Evolutionary conservation across 2,329 filamentous ascomycete genomes (phyloP).

Genomic region (Trichoderma simmonsii): DNA sequence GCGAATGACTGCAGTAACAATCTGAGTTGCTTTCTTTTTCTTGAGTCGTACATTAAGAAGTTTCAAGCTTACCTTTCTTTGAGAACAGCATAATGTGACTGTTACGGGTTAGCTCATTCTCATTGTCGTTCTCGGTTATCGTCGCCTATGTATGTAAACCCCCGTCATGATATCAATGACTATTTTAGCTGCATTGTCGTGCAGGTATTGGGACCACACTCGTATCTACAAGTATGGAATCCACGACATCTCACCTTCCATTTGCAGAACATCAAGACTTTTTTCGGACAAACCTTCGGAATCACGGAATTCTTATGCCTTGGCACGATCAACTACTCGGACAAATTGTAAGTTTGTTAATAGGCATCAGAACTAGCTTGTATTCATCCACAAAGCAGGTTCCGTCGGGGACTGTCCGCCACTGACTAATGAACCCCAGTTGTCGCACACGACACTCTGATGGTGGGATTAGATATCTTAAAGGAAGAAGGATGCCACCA

Average conservation of each 20-base stretch:
- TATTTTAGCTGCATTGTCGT: neutral
- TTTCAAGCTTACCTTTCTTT: neutral
- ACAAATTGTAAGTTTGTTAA: neutral
- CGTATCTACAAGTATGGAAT: neutral
- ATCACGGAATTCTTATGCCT: neutral
- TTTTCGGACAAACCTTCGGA: neutral
- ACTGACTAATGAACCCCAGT: neutral
- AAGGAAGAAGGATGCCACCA: neutral
- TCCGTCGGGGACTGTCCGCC: neutral
- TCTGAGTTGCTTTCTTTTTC: neutral
- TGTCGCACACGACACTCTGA: too few relatives aligned
- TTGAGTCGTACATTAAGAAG: neutral
- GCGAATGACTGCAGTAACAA: neutral
- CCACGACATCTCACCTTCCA: neutral
- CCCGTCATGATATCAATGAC: neutral
- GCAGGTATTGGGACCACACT: neutral
- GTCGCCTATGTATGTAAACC: neutral
- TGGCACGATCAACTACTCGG: neutral
- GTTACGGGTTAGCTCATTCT: neutral
- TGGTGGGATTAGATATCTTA: neutral
- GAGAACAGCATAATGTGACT: neutral
- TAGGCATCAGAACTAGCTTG: neutral
- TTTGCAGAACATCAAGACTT: neutral
- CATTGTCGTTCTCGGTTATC: neutral
- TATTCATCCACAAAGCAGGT: neutral